Conservation (phyloP, 768 basidiomycete species). For the Boletus fagicola region DNA sequence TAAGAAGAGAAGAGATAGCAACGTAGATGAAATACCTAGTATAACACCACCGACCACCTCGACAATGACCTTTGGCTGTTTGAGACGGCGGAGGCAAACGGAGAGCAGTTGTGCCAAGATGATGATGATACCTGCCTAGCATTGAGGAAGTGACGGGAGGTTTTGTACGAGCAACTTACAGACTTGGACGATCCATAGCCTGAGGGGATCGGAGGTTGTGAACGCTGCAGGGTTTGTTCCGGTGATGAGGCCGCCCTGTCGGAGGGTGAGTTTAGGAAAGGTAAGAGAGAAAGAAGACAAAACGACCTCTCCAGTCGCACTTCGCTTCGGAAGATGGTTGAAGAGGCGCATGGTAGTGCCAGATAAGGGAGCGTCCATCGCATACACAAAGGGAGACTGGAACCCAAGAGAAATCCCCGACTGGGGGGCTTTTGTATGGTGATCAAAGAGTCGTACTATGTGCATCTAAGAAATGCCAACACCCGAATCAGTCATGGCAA, state of each 20-base stretch:
- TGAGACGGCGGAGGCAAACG: slow-evolving; percentile 65
- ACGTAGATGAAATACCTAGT: slow-evolving; percentile 57
- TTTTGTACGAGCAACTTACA: slow-evolving; percentile 41
- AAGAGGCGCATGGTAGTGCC: slow-evolving; percentile 38
- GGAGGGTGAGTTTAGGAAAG: too few species aligned
- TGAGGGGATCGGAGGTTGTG: slow-evolving; percentile 65
- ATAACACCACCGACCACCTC: slow-evolving; percentile 88
- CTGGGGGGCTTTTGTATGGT: too few species aligned
- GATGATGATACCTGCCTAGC: slow-evolving; percentile 70
- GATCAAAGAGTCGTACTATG: too few species aligned
- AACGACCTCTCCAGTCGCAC: slow-evolving; percentile 26
- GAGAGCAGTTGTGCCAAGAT: slow-evolving; percentile 73
- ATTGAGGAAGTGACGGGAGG: background rate
- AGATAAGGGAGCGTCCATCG: slow-evolving; percentile 38
- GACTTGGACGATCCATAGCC: slow-evolving; percentile 77
- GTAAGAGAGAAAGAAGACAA: background rate
- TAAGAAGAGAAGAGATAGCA: background rate
- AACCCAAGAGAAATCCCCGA: too few species aligned
- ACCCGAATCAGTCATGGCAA: background rate
- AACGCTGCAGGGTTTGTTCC: slow-evolving; percentile 62
- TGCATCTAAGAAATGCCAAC: too few species aligned
- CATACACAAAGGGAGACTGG: too few species aligned
- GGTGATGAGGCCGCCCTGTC: too few species aligned
- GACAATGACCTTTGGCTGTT: slow-evolving; percentile 83
- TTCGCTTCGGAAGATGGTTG: slow-evolving; percentile 6